Percentiles rank a stretch among this genome's conserved stretches.
Evolutionary conservation across 2,329 filamentous ascomycete genomes (phyloP).

Genomic region (Mycocentrospora acerina): DNA sequence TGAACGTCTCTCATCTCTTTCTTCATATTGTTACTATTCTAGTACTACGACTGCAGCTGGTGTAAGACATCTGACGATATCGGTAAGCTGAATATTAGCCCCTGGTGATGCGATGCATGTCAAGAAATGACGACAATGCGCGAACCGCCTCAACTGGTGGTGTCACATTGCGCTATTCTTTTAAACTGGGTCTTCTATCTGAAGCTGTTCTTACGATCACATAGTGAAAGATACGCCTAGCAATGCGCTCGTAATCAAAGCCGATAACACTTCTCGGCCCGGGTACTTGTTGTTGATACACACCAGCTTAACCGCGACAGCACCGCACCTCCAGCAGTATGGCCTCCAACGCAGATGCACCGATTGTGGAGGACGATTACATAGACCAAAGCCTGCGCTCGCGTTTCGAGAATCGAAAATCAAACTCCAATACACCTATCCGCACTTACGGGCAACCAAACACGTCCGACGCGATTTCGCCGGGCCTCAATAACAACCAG

Average conservation of each 20-base stretch:
- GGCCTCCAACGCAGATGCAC: slow-evolving; percentile 28
- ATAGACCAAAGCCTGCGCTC: slow-evolving; percentile 26
- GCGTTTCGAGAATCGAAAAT: slow-evolving; percentile 11
- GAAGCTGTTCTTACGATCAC: not conserved
- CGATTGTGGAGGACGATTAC: slow-evolving; percentile 33
- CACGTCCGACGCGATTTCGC: slow-evolving; percentile 18
- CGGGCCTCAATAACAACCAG: slow-evolving; percentile 12
- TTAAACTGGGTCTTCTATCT: no score
- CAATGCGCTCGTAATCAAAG: slow-evolving; percentile 19
- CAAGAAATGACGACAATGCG: slow-evolving; percentile 8
- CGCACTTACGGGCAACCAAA: slow-evolving; percentile 7
- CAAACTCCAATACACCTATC: slow-evolving; percentile 12
- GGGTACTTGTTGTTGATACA: slow-evolving; percentile 4
- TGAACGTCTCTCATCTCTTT: not conserved
- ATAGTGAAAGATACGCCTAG: slow-evolving; percentile 6
- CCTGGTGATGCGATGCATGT: no score
- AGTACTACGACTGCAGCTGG: slow-evolving; percentile 1
- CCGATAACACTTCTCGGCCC: slow-evolving; percentile 5
- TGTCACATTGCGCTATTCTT: not conserved
- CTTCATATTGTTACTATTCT: not conserved
- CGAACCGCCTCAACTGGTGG: not conserved
- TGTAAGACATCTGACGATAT: slow-evolving; percentile 13
- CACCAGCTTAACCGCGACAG: not conserved
- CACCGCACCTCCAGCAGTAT: slow-evolving; percentile 8
- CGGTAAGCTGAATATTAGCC: slow-evolving; percentile 22